phyloP scores from a whole-genome alignment of 805 yeast species.

The Limtongia smithiae region DNA sequence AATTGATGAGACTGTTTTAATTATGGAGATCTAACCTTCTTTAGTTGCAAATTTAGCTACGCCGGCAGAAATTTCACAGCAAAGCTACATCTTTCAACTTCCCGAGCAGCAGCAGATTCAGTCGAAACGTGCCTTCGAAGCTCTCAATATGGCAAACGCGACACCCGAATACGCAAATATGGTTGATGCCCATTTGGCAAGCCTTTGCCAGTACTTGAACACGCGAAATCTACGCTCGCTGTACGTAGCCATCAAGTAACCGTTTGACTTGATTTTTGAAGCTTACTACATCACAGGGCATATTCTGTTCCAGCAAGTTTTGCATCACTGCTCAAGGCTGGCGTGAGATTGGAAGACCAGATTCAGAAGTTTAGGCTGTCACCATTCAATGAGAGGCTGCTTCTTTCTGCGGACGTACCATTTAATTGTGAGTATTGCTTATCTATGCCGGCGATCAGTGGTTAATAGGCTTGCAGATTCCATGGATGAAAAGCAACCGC shows the following conservation, averaged over 20 bases:
- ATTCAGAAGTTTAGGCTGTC: constrained; percentile 1
- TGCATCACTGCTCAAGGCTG: constrained; percentile 7
- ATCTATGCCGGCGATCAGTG: not conserved
- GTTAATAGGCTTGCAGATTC: too few species aligned
- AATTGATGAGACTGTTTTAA: too few species aligned
- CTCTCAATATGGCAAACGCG: constrained; percentile 6
- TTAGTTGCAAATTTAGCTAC: constrained; percentile 4
- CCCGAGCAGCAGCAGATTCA: constrained; percentile 13
- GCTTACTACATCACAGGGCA: not conserved
- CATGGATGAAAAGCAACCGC: too few species aligned
- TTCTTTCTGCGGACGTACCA: constrained; percentile 13
- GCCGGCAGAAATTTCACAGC: constrained; percentile 9
- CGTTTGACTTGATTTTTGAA: not conserved
- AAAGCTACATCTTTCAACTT: constrained; percentile 19
- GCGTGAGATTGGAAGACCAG: not conserved
- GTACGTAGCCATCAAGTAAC: constrained; percentile 8
- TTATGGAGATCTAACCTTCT: too few species aligned
- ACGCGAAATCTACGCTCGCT: constrained; percentile 11
- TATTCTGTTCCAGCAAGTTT: constrained; percentile 9
- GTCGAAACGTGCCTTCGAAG: constrained; percentile 10
- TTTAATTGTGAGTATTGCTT: constrained; percentile 10
- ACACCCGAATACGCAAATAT: constrained; percentile 1
- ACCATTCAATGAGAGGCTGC: constrained; percentile 15
- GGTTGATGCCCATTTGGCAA: constrained; percentile 13
- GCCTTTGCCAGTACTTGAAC: constrained; percentile 12